Base-by-base conservation (phyloP, 192 early-diverging fungal genomes). In the Backusella macrospora region DNA sequence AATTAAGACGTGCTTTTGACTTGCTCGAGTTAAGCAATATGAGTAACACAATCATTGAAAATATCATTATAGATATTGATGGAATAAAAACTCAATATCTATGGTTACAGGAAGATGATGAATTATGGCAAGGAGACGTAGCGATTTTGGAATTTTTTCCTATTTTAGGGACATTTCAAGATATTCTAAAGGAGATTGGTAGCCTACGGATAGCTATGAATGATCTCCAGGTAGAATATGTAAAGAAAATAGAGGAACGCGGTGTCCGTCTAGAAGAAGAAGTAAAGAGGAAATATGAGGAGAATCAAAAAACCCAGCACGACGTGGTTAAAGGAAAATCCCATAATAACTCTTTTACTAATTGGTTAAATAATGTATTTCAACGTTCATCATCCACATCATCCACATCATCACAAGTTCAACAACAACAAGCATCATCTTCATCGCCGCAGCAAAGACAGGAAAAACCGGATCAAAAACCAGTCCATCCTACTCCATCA, bases 41-140 rank as follows among this genome's bases (percentile, higher is more conserved):
- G 81, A 87, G 86, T 46, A 89, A 89, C 67, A 81, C 82, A 42
- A 81, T 89, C 7, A 84, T 89, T 43, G 83, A 89, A 45, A 89
- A 83, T 70, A 78, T 89, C 21, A 37, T 89, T 29, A 75, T 81
- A 0, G 88, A 89, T 71, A 76, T 87, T 44, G 83, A 72, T 34
- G 78, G 71, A 39, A 55, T 89, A 6, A 70, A 74, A 5, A 78
- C 81, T 29, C 72, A 82, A 21, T 89, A 87, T 68, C 18, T 79
- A 15, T 87, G 85, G 84, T 67, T 86, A 6, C 83, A 84, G 43
- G 84, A 76, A 5, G 15, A 62, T 39, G 26, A 26, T 0, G 21
- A 45, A 68, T 14, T 44, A 10, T 3, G 5, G 10, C 23, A 6
- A 67, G 40, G 65, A 42, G 59, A 62, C 10, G 52, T 42, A 14